Evolutionary conservation across 1,284 basidiomycete species (phyloP).

Genomic region (Puccinia brachypodii): DNA sequence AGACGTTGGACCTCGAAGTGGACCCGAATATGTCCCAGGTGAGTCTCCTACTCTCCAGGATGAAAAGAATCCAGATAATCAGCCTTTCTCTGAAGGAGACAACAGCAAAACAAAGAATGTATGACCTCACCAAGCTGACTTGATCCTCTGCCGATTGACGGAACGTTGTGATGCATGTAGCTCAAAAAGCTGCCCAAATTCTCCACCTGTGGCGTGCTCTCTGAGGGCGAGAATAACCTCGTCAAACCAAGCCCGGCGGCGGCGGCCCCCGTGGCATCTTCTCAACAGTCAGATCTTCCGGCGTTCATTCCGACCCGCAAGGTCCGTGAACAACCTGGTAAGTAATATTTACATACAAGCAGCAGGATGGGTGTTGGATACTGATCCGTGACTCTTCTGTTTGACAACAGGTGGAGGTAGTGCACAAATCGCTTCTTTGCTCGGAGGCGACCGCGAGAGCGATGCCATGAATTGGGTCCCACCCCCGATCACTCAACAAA

Average conservation of each 20-base stretch:
- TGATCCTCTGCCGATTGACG: background rate
- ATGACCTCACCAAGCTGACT: background rate
- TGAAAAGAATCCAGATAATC: background rate
- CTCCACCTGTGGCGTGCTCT: slow-evolving; percentile 9
- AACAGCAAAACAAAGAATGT: background rate
- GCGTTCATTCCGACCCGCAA: slow-evolving; percentile 38
- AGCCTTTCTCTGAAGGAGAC: background rate
- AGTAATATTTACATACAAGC: background rate
- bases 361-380: too few species aligned
- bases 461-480: slow-evolving; percentile 16
- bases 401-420: slow-evolving; percentile 26
- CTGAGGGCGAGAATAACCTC: slow-evolving; percentile 2
- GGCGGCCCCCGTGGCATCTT: background rate
- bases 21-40: slow-evolving; percentile 40
- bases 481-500: slow-evolving; percentile 5
- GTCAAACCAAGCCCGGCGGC: background rate
- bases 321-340: slow-evolving; percentile 44
- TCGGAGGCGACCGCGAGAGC: background rate
- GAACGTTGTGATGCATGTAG: background rate
- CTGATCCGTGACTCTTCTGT: background rate
- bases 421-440: slow-evolving; percentile 29
- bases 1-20: slow-evolving; percentile 32
- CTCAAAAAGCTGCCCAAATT: slow-evolving; percentile 40
- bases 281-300: background rate
- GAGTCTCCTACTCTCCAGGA: background rate